Base-by-base conservation (phyloP, 2,329 filamentous ascomycete genomes). In the Aurifilum marmelostoma region DNA sequence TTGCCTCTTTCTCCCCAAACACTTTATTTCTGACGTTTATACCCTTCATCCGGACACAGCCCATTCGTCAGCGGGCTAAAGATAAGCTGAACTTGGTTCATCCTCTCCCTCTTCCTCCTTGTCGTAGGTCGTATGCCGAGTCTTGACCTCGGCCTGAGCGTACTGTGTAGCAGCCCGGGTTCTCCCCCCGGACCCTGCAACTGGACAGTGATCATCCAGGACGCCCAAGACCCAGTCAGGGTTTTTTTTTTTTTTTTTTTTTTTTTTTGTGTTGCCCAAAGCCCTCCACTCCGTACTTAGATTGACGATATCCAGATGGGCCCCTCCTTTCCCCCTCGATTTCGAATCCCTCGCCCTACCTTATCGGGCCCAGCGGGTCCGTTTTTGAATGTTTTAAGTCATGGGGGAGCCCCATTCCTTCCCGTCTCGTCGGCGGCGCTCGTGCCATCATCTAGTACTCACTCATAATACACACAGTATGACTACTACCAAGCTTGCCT, bases 41-140 rank as follows among this genome's bases (percentile, higher is more conserved):
- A 59, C 56, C 27, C 56, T 59, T 59, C 56, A n/a, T 59, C 56
- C 56, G 56, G 54, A 37, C 56, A 59, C 56, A 59, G 32, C 29
- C 56, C 56, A 59, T 37, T 59, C 56, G 56, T 37, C 29, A 37
- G 56, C 21, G 29, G 29, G 56, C 32, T 37, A 16, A 34, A 59
- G 32, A 59, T n/a, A 11, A 37, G 56, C 18, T 21, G 56, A 59
- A n/a, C 18, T 37, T 34, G 56, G 32, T 37, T 24, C 52, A 59
- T 59, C 32, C 21, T 37, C 56, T 21, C 16, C 32, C 34, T 34
- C 34, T 8, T 34, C 8, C 4, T 34, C 8, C 4, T 34, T 34
- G 34, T 34, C 8, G 34, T 56, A 29, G 16, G 29, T 59, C 21
- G 29, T 37, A 37, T 59, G 2, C 32, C 8, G 56, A 37, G 32